Evolutionary conservation across 768 basidiomycete genomes (phyloP), one percentile per base, ranked within the genome.

Genomic region (Mycena galericulata): DNA sequence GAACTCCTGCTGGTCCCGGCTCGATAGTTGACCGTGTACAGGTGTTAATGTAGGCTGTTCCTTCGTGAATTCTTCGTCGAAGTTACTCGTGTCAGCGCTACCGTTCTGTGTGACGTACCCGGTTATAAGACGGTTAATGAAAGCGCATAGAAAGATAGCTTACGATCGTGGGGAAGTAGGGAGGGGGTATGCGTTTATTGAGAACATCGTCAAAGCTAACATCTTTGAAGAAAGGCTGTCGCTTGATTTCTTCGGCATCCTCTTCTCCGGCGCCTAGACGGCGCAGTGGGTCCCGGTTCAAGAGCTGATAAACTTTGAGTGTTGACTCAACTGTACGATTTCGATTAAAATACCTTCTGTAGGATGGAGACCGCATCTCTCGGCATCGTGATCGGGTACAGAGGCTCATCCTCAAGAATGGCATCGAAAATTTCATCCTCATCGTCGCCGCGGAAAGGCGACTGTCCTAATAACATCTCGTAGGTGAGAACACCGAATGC

Each of bases 401-500:
- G 78, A 29, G 97, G 97, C 78, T 99, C 98, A 76, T 99, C 98
- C 79, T 99, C 98, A 34, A 99, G 82, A 73, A 99, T 99, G 43
- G 98, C 98, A 79, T 99, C 98, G 78, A 99, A 99, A 67, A 99
- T 99, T 85, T 99, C 98, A 76, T 99, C 98, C 79, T 99, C 98
- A 73, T 99, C 98, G 74, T 99, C 98, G 64, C 98, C 98, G 49
- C 97, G 92, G 92, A 99, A 99, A 4, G 98, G 98, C 6, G 98
- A 99, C 81, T 99, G 98, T 50, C 98, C 98, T 27, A 99, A 86
- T 60, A 99, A 81, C 98, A 99, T 99, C 82, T 99, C 98, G 78
- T 99, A 99, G 27, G 93, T 98, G 74, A 99, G 81, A 5, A 99
- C 98, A 71, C 98, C 98, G 78, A 99, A 99, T 15, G 98, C 98